These are phyloP conservation scores for Calendula officinalis DNA, from an alignment of 129 eudicot genomes.

Conservation along the genomic window DNA sequence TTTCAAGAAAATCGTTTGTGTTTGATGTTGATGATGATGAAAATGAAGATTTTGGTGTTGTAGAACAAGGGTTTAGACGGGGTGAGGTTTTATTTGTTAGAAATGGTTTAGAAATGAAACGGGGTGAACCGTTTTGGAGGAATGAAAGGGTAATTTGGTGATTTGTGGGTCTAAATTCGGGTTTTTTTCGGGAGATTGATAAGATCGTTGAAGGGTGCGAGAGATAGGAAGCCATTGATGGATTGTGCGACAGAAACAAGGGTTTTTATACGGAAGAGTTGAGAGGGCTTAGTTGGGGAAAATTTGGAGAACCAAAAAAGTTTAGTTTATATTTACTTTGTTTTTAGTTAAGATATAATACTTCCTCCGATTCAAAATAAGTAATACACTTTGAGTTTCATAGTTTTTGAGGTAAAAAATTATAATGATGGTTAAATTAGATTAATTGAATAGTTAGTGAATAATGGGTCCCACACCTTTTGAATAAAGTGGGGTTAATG, in stretches of 20 bases:
- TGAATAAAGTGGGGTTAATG: too few species aligned
- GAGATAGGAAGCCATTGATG: constrained; percentile 51
- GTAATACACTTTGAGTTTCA: too few species aligned
- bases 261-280: constrained; percentile 2
- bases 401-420: too few species aligned
- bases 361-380: too few species aligned
- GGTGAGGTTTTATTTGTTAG: constrained; percentile 16
- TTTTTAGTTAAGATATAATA: too few species aligned
- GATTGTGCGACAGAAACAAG: constrained; percentile 21
- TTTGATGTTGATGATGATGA: constrained; percentile 22
- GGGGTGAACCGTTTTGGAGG: constrained; percentile 16
- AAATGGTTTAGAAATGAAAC: constrained; percentile 31
- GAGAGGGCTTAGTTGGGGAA: constrained; percentile 5
- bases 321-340: neutral
- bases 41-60: constrained; percentile 23
- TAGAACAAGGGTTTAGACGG: constrained; percentile 25
- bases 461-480: too few species aligned
- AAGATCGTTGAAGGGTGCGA: constrained; percentile 36
- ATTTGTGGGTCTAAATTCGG: constrained; percentile 21
- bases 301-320: neutral
- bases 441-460: too few species aligned
- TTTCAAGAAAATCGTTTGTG: constrained; percentile 35
- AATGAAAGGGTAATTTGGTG: constrained; percentile 22
- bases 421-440: too few species aligned
- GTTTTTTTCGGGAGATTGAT: constrained; percentile 28